Evolutionary conservation across 495 filamentous ascomycete species (phyloP).

Genomic region (Daldinia caldariorum): DNA sequence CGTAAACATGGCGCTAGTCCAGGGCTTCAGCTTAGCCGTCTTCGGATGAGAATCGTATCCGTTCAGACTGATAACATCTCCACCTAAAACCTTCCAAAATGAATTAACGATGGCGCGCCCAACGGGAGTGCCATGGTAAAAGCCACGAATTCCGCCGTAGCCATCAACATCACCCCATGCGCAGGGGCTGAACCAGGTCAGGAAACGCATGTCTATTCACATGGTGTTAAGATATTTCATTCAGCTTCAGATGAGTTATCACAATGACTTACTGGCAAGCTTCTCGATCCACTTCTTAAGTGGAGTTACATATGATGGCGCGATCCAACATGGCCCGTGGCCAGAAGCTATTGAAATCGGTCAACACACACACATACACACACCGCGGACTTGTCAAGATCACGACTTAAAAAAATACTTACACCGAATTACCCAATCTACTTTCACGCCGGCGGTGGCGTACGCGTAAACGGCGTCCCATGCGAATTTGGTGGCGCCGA

Average conservation of each 20-base stretch:
- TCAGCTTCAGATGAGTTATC: background rate
- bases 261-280: slow-evolving; percentile 63
- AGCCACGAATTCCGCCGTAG: slow-evolving; percentile 49
- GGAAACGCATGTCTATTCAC: slow-evolving; percentile 39
- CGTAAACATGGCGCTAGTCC: slow-evolving; percentile 68
- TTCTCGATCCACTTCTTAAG: slow-evolving; percentile 61
- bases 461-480: slow-evolving; percentile 77
- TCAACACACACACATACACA: slow-evolving; percentile 15
- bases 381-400: background rate
- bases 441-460: slow-evolving; percentile 68
- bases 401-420: slow-evolving; percentile 21
- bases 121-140: slow-evolving; percentile 70
- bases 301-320: slow-evolving; percentile 57
- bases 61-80: slow-evolving; percentile 65
- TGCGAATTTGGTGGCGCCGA: slow-evolving; percentile 76
- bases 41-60: slow-evolving; percentile 67
- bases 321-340: slow-evolving; percentile 75
- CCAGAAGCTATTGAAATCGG: slow-evolving; percentile 61
- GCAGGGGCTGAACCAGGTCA: slow-evolving; percentile 52
- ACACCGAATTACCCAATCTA: slow-evolving; percentile 82
- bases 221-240: slow-evolving; percentile 16
- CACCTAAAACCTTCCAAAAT: slow-evolving; percentile 70
- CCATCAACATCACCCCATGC: slow-evolving; percentile 52
- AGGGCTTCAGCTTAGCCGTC: slow-evolving; percentile 67
- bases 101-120: slow-evolving; percentile 71